Base-by-base conservation (phyloP, 805 yeast genomes). In the Sugiyamaella boreocaroliniensis region DNA sequence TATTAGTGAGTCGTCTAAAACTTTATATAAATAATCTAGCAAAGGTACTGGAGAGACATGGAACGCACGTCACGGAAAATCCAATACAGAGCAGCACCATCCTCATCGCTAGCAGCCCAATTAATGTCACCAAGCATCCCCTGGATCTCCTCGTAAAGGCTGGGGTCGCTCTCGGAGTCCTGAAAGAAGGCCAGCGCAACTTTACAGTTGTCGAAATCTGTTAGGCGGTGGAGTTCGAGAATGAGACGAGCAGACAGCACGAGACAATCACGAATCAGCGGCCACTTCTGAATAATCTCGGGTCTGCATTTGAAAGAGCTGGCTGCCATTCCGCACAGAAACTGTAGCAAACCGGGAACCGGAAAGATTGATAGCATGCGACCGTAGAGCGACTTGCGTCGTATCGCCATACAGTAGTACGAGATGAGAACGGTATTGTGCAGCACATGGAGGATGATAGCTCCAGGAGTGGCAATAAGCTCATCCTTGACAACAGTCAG, bases 401-500 rank as follows among this genome's bases (percentile, higher is more conserved):
- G 29, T 19, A 55, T 43, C 1, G 51, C 56, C 40, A 40, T 16
- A 47, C 37, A 43, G 29, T 55, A 55, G 19, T 54, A 48, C n/a
- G 51, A 44, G 18, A 55, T 50, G 14, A 52, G 44, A 16, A 50
- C 42, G 1, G 56, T 53, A 40, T 55, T 55, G 48, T 55, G 56
- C 19, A 55, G 49, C 6, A 50, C 48, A 19, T 55, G 58, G 37
- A 55, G 43, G 15, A 55, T 53, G 18, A 53, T 41, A 9, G 58
- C 58, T 14, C 55, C 58, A 11, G 48, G 32, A 2, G 58, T 49
- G 2, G 58, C 58, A 29, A 50, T 53, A 7, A 55, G 48, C 16
- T 53, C 58, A 40, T 55, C 58, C 43, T 51, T 50, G 18, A 55
- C 58, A 2, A 55, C 58, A 8, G 53, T 55, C n/a, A 55, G 34